Base-by-base conservation (phyloP, 2,329 filamentous ascomycete species). In the Fusarium torulosum region DNA sequence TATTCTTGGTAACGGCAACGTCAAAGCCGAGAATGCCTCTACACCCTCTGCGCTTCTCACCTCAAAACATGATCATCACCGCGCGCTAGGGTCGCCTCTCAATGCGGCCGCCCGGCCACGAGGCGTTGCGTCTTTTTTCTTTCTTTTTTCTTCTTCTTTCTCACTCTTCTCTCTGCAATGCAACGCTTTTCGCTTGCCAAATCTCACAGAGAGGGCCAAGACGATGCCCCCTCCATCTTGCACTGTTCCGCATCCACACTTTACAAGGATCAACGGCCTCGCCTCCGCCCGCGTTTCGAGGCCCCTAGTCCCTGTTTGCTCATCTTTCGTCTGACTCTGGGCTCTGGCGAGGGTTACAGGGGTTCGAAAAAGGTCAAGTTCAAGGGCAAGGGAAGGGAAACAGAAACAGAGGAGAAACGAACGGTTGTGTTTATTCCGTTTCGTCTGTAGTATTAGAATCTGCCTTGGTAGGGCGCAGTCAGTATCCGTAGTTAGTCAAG, bases 51-150 rank as follows among this genome's bases (percentile, higher is more conserved):
- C 23, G 21, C 27, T 19, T 45, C 38, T 29, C 55, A 38, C 53
- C 43, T 49, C 29, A 17, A 49, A 37, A 14, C 40, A 58, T 25
- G 38, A 33, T 21, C 20, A 19, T 51, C 27, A 19, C 21, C 27
- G 40, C 40, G 56, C 66, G 66, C 66, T 69, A 69, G 66, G 66
- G 66, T 67, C 66, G 56, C 66, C 38, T 69, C 53, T 49, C 44
- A 54, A 67, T 53, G 66, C 66, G 66, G 66, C 66, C 66, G 61
- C 49, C 66, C 66, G 67, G 43, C 65, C 65, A 62, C 46, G 63
- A 66, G 20, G 60, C 61, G 17, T 38, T 44, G 27, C 27, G 27
- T 40, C 37, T 31, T 33, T 29, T 29, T 38, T 25, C 25, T n/a
- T 9, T 25, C 23, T 25, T 25, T 23, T 23, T 25, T 11, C 43